Evolutionary conservation across 306 rosid genomes (phyloP).

Genomic region (Vigna nakashimae): DNA sequence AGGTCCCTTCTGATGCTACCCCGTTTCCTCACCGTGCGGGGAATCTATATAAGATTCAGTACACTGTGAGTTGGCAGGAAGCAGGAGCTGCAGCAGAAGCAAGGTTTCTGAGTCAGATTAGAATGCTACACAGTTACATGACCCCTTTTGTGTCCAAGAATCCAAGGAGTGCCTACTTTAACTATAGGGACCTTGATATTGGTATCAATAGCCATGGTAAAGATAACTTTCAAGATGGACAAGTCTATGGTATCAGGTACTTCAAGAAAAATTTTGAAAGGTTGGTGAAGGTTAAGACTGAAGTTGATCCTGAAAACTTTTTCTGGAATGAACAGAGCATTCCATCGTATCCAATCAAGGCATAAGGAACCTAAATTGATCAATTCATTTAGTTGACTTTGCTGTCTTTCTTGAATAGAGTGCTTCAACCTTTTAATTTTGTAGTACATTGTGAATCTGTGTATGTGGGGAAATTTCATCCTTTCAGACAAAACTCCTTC

Average conservation of each 20-base stretch:
- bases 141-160: slow-evolving; percentile 80
- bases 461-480: background rate
- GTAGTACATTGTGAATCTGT: background rate
- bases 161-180: slow-evolving; percentile 75
- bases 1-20: slow-evolving; percentile 53
- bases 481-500: background rate
- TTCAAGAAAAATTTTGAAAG: slow-evolving; percentile 66
- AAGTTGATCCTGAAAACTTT: slow-evolving; percentile 71
- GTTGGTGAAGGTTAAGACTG: slow-evolving; percentile 69
- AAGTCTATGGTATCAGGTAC: slow-evolving; percentile 67
- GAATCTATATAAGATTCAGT: slow-evolving; percentile 72
- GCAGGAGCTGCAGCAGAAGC: slow-evolving; percentile 42
- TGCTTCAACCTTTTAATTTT: background rate
- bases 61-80: slow-evolving; percentile 63
- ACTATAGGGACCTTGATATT: slow-evolving; percentile 83
- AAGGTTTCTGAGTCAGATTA: slow-evolving; percentile 45
- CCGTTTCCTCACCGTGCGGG: slow-evolving; percentile 83
- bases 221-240: slow-evolving; percentile 57
- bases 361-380: slow-evolving; percentile 29
- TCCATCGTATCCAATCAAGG: slow-evolving; percentile 53
- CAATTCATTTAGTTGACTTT: slow-evolving; percentile 18
- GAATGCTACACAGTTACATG: slow-evolving; percentile 62
- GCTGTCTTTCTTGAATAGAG: background rate
- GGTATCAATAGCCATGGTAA: slow-evolving; percentile 53
- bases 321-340: slow-evolving; percentile 84